phyloP scores from a whole-genome alignment of 2,329 filamentous ascomycete genomes.

The Akanthomyces dipterigenus region DNA sequence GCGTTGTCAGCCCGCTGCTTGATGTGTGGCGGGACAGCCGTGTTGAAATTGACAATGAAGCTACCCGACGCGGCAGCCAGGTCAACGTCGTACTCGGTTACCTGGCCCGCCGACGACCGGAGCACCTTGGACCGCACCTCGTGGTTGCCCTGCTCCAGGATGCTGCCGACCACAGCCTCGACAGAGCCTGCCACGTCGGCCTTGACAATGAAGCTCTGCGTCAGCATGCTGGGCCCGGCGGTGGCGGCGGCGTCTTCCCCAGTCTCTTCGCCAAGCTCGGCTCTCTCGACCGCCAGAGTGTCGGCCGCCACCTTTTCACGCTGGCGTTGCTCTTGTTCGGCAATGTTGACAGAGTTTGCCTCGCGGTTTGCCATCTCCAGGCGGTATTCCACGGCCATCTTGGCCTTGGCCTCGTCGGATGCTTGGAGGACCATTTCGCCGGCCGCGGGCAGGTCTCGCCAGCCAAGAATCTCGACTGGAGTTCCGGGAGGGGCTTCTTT shows the following conservation, averaged over 20 bases:
- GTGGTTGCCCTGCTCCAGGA: conserved; percentile 74
- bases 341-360: conserved; percentile 73
- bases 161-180: conserved; percentile 75
- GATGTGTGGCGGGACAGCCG: conserved; percentile 59
- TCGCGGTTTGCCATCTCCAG: conserved; percentile 63
- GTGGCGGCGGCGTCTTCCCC: conserved; percentile 24
- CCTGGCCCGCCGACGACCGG: conserved; percentile 66
- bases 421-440: conserved; percentile 86
- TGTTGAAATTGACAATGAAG: conserved; percentile 82
- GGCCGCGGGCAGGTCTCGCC: conserved; percentile 73
- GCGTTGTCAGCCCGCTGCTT: conserved; percentile 60
- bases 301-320: conserved; percentile 42
- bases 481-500: conserved; percentile 75
- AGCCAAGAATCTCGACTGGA: conserved; percentile 90
- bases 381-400: conserved; percentile 70
- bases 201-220: conserved; percentile 80
- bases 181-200: conserved; percentile 91
- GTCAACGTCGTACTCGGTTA: conserved; percentile 83
- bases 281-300: conserved; percentile 23
- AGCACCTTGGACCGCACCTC: conserved; percentile 75
- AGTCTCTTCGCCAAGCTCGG: conserved; percentile 29
- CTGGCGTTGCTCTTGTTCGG: conserved; percentile 59
- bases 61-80: conserved; percentile 73
- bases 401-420: conserved; percentile 68
- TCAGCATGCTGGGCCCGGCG: conserved; percentile 36